A percentile compares a stretch with the other conserved stretches of the same genome.
These are phyloP conservation scores for Iris macrosiphon DNA, from an alignment of 106 monocot genomes.

Conservation along the genomic window DNA sequence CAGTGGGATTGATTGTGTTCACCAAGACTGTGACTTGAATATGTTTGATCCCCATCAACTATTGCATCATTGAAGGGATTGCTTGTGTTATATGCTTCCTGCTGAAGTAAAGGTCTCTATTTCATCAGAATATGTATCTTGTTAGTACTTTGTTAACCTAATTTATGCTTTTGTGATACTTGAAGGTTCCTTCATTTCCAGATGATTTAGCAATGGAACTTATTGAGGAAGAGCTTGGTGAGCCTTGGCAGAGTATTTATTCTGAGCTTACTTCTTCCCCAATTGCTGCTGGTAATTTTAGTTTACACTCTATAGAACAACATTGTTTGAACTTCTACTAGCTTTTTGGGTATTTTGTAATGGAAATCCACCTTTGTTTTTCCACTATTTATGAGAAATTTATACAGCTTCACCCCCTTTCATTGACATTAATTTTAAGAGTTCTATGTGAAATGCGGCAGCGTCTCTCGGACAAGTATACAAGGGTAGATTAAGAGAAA, in stretches of 20 bases:
- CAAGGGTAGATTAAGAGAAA: conserved; percentile 92
- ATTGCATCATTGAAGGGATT: too few relatives aligned
- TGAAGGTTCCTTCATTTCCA: conserved; percentile 95
- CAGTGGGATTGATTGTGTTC: too few relatives aligned
- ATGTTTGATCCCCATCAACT: too few relatives aligned
- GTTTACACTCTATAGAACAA: neutral
- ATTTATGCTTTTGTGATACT: conserved; percentile 10
- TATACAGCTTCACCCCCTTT: neutral
- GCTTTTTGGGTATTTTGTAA: neutral
- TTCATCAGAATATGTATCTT: too few relatives aligned
- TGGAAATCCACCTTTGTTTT: neutral
- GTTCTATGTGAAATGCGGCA: conserved; percentile 19
- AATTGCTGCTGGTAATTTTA: conserved; percentile 87
- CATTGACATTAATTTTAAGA: neutral
- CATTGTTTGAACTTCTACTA: neutral
- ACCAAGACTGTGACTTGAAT: too few relatives aligned
- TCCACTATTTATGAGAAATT: neutral
- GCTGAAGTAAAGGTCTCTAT: too few relatives aligned
- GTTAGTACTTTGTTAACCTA: conserved; percentile 15
- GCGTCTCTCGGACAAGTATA: conserved; percentile 99
- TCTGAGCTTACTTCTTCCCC: conserved; percentile 90
- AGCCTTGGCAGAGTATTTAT: conserved; percentile 80
- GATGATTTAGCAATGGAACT: conserved; percentile 96
- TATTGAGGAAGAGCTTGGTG: conserved; percentile 89
- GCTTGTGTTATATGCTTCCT: too few relatives aligned